Conservation (phyloP, 345 rosid species). For the Eucalyptus tenuipes region DNA sequence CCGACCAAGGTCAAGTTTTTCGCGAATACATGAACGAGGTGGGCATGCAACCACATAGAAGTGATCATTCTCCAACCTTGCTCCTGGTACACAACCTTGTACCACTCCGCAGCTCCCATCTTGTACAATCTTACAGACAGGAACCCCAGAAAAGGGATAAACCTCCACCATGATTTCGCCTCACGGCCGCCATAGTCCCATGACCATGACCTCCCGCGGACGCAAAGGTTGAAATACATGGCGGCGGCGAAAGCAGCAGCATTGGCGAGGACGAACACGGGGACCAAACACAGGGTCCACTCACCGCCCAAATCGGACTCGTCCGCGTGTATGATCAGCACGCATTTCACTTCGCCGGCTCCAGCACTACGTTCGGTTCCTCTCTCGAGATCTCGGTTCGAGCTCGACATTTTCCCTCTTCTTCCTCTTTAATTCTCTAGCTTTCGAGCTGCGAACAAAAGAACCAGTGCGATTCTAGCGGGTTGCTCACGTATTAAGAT, state of each 20-base stretch:
- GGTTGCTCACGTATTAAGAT: neutral
- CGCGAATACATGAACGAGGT: slow-evolving; percentile 68
- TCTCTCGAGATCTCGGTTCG: slow-evolving; percentile 35
- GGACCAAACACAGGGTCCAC: slow-evolving; percentile 74
- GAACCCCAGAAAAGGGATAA: neutral
- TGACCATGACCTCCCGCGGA: slow-evolving; percentile 8
- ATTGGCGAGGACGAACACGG: slow-evolving; percentile 54
- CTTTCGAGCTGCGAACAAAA: neutral
- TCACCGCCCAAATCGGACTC: slow-evolving; percentile 1
- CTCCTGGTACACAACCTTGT: neutral
- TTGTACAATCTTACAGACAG: slow-evolving; percentile 33
- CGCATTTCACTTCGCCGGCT: neutral
- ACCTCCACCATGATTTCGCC: slow-evolving; percentile 48
- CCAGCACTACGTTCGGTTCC: neutral
- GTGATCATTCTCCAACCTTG: neutral
- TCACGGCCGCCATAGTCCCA: neutral
- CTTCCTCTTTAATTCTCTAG: neutral
- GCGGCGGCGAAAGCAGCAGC: slow-evolving; percentile 43
- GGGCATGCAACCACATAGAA: slow-evolving; percentile 56
- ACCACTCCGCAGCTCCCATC: slow-evolving; percentile 73
- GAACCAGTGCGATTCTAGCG: neutral
- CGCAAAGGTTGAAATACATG: slow-evolving; percentile 75
- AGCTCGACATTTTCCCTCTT: neutral
- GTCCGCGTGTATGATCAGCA: neutral
- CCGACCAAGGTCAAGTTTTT: slow-evolving; percentile 68